A percentile compares a stretch with the other conserved stretches of the same genome.
phyloP scores from a whole-genome alignment of 2,329 filamentous ascomycete genomes.

The Penicillium corylophilum region DNA sequence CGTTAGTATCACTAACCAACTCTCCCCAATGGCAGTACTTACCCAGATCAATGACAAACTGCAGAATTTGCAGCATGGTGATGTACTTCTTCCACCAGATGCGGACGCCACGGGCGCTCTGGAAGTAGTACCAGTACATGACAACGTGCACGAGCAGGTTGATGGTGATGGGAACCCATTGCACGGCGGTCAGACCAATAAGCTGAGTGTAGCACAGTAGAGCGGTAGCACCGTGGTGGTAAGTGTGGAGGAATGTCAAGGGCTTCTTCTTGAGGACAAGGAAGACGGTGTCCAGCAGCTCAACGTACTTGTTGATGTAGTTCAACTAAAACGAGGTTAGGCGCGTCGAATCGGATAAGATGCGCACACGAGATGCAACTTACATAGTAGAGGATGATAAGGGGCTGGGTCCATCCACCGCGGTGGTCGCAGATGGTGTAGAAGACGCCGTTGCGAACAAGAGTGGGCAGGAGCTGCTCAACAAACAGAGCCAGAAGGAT shows the following conservation, averaged over 20 bases:
- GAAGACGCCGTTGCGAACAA: conserved; percentile 80
- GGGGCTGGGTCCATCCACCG: conserved; percentile 89
- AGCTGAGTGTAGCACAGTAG: conserved; percentile 98
- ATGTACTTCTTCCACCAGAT: conserved; percentile 99
- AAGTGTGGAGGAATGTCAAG: conserved; percentile 97
- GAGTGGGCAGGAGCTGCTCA: conserved; percentile 84
- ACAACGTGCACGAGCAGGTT: conserved; percentile 95
- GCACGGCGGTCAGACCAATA: conserved; percentile 86
- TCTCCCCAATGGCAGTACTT: conserved; percentile 38
- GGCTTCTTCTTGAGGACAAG: conserved; percentile 99
- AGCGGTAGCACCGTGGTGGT: conserved; percentile 95
- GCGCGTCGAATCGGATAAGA: not conserved
- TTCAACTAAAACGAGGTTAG: conserved; percentile 68
- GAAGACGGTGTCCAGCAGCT: conserved; percentile 93
- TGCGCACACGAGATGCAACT: conserved; percentile 39
- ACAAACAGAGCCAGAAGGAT: conserved; percentile 79
- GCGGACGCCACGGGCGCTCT: conserved; percentile 88
- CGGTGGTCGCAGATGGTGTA: conserved; percentile 73
- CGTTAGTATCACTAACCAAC: conserved; percentile 6
- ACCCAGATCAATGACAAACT: conserved; percentile 97
- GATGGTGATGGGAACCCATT: conserved; percentile 89
- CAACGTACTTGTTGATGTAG: conserved; percentile 97
- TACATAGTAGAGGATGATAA: conserved; percentile 97
- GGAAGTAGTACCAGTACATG: conserved; percentile 99
- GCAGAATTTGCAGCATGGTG: conserved; percentile 92